These are phyloP conservation scores for Thermothielavioides terrestris DNA, from an alignment of 495 filamentous ascomycete species.

Conservation along the genomic window DNA sequence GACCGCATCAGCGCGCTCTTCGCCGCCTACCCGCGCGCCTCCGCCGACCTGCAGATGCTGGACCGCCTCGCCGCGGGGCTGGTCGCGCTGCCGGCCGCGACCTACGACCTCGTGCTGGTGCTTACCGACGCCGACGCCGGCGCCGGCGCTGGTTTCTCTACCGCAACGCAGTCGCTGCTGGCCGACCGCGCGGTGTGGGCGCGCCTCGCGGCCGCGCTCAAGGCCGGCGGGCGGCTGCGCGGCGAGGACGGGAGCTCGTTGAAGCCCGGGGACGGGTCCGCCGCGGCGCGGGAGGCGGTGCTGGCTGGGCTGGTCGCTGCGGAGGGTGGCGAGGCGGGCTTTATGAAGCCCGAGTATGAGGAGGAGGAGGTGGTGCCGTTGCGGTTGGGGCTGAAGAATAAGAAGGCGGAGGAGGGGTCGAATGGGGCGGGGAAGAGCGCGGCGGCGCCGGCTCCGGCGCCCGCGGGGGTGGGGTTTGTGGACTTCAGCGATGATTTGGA, in stretches of 20 bases:
- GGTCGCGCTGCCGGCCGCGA: slow-evolving; percentile 62
- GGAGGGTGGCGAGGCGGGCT: slow-evolving; percentile 33
- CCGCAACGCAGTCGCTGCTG: no score
- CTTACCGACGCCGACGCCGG: slow-evolving; percentile 68
- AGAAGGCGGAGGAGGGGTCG: slow-evolving; percentile 28
- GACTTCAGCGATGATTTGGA: slow-evolving; percentile 62
- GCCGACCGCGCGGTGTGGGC: slow-evolving; percentile 60
- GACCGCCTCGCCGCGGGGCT: slow-evolving; percentile 83
- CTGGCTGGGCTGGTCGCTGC: slow-evolving; percentile 65
- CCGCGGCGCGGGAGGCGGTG: slow-evolving; percentile 68
- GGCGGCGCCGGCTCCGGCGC: slow-evolving; percentile 19
- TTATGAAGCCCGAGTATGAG: slow-evolving; percentile 65
- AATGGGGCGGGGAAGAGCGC: slow-evolving; percentile 14
- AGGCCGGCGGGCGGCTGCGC: slow-evolving; percentile 58
- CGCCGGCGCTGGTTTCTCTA: no score
- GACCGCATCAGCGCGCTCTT: slow-evolving; percentile 38
- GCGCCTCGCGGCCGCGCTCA: slow-evolving; percentile 58
- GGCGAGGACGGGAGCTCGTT: slow-evolving; percentile 54
- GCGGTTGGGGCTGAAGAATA: slow-evolving; percentile 58
- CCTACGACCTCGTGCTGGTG: slow-evolving; percentile 81
- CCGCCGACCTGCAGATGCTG: slow-evolving; percentile 94
- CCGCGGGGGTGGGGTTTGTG: slow-evolving; percentile 60
- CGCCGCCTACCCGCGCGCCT: slow-evolving; percentile 54
- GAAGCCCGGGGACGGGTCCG: slow-evolving; percentile 35
- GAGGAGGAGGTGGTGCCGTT: slow-evolving; percentile 61